These are phyloP conservation scores for Sporisorium exsertum DNA, from an alignment of 1,284 basidiomycete species.

Conservation along the genomic window DNA sequence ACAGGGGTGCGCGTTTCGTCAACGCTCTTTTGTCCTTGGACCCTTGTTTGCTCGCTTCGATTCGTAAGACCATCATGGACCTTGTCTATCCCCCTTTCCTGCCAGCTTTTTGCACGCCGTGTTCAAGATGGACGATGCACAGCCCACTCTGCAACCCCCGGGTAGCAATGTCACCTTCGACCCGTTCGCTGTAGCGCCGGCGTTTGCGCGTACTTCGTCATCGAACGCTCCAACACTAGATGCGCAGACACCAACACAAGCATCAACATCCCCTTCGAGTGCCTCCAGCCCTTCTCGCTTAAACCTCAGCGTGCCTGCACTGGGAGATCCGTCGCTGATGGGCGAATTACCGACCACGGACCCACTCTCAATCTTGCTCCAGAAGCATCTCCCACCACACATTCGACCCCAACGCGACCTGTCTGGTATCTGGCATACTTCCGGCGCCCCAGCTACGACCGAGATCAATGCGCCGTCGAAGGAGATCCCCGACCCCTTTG, in stretches of 20 bases:
- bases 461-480: not conserved
- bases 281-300: not conserved
- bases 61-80: conserved; percentile 1
- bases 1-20: conserved; percentile 11
- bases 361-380: conserved; percentile 35
- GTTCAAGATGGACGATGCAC: not conserved
- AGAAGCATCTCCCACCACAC: conserved; percentile 47
- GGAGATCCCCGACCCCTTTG: conserved; percentile 25
- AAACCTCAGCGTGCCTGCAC: not conserved
- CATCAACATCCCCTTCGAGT: not conserved
- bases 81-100: not conserved
- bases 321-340: conserved; percentile 23
- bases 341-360: conserved; percentile 46
- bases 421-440: conserved; percentile 25
- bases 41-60: not conserved
- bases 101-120: not conserved
- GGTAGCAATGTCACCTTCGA: conserved; percentile 6
- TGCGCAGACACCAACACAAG: not conserved
- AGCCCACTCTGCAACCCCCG: not conserved
- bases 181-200: conserved; percentile 18
- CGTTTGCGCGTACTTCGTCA: conserved; percentile 12
- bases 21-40: not conserved
- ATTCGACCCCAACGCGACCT: conserved; percentile 42
- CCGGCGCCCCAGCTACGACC: not conserved
- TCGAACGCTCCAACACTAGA: not conserved